phyloP scores from a whole-genome alignment of 2,329 filamentous ascomycete species.

The Atkinsonella texensis region DNA sequence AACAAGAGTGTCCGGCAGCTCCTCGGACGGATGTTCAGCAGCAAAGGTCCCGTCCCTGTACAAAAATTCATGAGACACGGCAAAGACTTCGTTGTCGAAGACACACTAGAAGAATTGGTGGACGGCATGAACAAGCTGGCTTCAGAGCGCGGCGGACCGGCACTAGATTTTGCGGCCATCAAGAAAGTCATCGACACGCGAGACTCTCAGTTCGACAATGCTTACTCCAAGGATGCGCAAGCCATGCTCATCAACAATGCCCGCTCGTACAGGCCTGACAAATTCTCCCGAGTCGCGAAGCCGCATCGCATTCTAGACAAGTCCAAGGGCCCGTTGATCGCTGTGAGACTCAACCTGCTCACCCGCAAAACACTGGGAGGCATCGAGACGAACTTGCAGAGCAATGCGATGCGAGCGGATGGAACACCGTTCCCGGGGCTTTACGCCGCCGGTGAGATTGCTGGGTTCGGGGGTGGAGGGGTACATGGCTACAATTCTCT shows the following conservation, averaged over 20 bases:
- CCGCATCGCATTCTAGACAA: constrained; percentile 43
- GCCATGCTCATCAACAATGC: constrained; percentile 49
- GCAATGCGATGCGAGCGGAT: constrained; percentile 42
- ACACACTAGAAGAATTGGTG: constrained; percentile 42
- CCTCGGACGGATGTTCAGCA: constrained; percentile 37
- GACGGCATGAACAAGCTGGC: constrained; percentile 47
- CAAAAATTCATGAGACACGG: constrained; percentile 48
- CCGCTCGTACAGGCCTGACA: constrained; percentile 43
- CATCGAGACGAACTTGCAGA: constrained; percentile 45
- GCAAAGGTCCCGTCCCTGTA: constrained; percentile 40
- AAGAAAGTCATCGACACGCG: constrained; percentile 37
- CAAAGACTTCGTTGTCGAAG: constrained; percentile 46
- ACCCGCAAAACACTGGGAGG: constrained; percentile 50
- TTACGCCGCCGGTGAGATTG: constrained; percentile 48
- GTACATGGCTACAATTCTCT: constrained; percentile 51
- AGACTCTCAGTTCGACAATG: constrained; percentile 43
- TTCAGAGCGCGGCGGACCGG: constrained; percentile 30
- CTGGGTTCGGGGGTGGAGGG: constrained; percentile 50
- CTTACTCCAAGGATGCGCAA: constrained; percentile 48
- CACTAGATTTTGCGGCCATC: constrained; percentile 32
- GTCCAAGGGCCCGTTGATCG: constrained; percentile 45
- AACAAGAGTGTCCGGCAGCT: constrained; percentile 43
- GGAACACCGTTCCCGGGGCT: constrained; percentile 36
- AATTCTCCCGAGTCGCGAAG: constrained; percentile 35
- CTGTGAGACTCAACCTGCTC: constrained; percentile 47